Evolutionary conservation across 179 eudicot genomes (phyloP), one percentile per base, ranked within the genome.

Genomic region (Drosera spatulata): DNA sequence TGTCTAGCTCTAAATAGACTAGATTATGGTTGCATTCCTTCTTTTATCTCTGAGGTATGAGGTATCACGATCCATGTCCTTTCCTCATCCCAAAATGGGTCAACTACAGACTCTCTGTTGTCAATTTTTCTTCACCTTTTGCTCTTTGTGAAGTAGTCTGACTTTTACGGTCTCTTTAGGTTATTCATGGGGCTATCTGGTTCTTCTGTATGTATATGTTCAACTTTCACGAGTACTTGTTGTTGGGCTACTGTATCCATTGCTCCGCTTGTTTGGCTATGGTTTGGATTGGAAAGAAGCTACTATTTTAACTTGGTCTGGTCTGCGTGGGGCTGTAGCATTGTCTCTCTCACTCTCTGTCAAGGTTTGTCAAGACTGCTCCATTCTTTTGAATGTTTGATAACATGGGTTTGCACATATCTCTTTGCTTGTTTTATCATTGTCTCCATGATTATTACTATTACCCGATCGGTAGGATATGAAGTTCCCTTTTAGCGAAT

Each of bases 221-320:
- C 91, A 80, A 77, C 77, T 82, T 58, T 78, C 96, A 50, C 84
- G 98, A 51, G 70, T 63, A 14, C 65, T 82, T 55, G 91, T 88
- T 11, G 91, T 91, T 68, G 86, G 78, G 41, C 74, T 80, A 61
- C 72, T 91, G 56, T 91, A 65, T 73, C 98, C 98, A 59, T 76
- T 79, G 65, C 70, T 91, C 22, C 72, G 77, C 51, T 76, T 69
- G 69, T 81, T 86, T 80, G 98, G 98, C 63, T 91, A 91, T 73
- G 98, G 98, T 46, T 67, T 91, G 82, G 89, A 91, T 53, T 91
- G 95, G 98, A 91, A 78, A 75, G 98, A 91, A 82, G 98, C 96
- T 62, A 65, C 71, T 53, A 78, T 91, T 65, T 81, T 91, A 55
- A 59, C 78, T 47, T 91, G 98, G 98, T 79, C 96, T 58, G 98